phyloP scores from a whole-genome alignment of 306 rosid species.

The Glycine soja region DNA sequence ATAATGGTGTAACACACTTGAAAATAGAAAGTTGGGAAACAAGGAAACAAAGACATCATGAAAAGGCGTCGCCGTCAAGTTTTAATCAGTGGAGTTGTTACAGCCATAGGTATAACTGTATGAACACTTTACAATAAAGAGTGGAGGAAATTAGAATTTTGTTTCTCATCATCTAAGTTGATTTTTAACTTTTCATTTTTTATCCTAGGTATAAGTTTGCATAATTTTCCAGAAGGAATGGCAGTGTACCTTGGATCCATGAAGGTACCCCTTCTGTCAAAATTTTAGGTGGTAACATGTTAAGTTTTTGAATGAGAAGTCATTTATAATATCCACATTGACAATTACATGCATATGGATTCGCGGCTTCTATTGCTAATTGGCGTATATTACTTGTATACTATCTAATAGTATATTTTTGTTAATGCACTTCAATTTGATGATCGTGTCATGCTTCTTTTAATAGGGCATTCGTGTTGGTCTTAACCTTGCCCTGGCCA shows the following conservation, averaged over 20 bases:
- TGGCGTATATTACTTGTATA: neutral
- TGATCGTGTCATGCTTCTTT: constrained; percentile 36
- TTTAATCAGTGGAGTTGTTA: constrained; percentile 78
- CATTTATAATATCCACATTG: constrained; percentile 6
- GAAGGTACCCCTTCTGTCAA: constrained; percentile 62
- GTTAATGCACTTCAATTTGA: constrained; percentile 34
- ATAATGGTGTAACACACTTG: constrained; percentile 47
- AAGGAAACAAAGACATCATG: constrained; percentile 75
- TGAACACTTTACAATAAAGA: constrained; percentile 18
- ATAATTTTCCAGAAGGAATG: constrained; percentile 99
- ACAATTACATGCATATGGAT: constrained; percentile 17
- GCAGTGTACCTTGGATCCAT: constrained; percentile 97
- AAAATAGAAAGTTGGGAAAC: constrained; percentile 66
- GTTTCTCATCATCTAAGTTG: neutral
- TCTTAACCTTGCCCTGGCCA: constrained; percentile 87
- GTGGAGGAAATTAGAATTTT: constrained; percentile 13
- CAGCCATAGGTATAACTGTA: constrained; percentile 78
- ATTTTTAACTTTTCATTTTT: neutral
- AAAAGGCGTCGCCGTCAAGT: constrained; percentile 91
- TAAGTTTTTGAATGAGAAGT: constrained; percentile 22
- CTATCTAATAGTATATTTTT: neutral
- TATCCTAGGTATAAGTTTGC: constrained; percentile 81
- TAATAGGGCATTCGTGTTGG: constrained; percentile 89
- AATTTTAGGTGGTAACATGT: constrained; percentile 14
- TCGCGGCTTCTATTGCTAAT: no score